phyloP scores from a whole-genome alignment of 2,329 filamentous ascomycete species.

The Fusarium domesticum region DNA sequence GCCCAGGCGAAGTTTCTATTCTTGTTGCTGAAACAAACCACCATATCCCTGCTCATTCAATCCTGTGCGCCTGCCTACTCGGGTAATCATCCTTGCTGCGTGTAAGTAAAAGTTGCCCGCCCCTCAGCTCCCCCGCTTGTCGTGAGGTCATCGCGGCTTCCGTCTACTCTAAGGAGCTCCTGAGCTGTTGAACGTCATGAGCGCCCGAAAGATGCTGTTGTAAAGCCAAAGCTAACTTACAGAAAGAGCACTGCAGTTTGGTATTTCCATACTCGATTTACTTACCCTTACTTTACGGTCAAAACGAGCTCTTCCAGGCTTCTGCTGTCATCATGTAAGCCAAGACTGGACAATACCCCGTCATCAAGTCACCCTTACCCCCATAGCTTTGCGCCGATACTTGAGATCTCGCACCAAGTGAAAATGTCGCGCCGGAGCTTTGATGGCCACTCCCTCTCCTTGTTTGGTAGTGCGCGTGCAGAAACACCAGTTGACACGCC shows the following conservation, averaged over 20 bases:
- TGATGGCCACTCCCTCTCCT: slow-evolving; percentile 27
- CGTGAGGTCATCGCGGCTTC: neutral
- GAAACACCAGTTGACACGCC: slow-evolving; percentile 30
- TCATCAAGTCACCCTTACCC: neutral
- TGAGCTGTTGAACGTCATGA: neutral
- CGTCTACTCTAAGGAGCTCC: neutral
- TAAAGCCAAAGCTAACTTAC: slow-evolving; percentile 15
- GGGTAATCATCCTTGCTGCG: neutral
- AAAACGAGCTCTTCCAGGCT: slow-evolving; percentile 1
- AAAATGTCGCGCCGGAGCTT: slow-evolving; percentile 35
- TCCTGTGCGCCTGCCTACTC: neutral
- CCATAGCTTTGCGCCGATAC: neutral
- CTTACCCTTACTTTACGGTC: neutral
- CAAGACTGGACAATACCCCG: neutral
- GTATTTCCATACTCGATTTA: slow-evolving; percentile 2
- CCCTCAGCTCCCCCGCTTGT: neutral
- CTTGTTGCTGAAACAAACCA: neutral
- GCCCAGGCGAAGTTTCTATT: neutral
- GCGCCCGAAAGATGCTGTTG: neutral
- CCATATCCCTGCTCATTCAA: neutral
- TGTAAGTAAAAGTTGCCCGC: neutral
- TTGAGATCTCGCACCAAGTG: neutral
- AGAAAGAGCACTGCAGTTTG: slow-evolving; percentile 14
- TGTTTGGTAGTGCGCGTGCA: slow-evolving; percentile 12
- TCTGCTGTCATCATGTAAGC: slow-evolving; percentile 22